These are phyloP conservation scores for Tremella fuciformis DNA, from an alignment of 768 basidiomycete genomes.

Conservation along the genomic window DNA sequence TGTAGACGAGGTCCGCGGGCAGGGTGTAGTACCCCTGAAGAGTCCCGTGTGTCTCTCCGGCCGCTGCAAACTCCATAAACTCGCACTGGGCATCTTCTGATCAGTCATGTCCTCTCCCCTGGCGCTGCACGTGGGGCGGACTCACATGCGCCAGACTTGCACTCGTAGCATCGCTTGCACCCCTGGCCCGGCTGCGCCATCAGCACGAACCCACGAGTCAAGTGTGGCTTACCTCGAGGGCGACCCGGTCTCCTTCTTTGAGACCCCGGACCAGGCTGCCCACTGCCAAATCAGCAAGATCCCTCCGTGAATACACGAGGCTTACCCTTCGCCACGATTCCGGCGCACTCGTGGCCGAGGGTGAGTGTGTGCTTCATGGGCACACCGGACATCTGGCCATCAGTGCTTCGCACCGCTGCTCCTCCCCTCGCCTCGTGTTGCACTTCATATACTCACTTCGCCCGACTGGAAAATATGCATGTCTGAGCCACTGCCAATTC, in stretches of 20 bases:
- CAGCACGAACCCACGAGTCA: background rate
- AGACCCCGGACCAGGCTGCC: conserved; percentile 47
- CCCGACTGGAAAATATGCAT: conserved; percentile 29
- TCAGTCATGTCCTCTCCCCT: background rate
- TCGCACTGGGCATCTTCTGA: conserved; percentile 66
- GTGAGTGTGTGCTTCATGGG: conserved; percentile 54
- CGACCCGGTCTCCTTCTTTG: conserved; percentile 79
- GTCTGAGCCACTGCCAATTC: conserved; percentile 25
- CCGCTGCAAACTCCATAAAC: conserved; percentile 84
- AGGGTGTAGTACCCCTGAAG: conserved; percentile 79
- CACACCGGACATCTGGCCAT: conserved; percentile 84
- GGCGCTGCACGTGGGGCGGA: background rate
- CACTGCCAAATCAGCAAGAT: background rate
- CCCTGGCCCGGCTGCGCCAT: conserved; percentile 64
- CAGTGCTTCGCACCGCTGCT: conserved; percentile 42
- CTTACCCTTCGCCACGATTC: conserved; percentile 10
- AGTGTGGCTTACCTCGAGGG: conserved; percentile 60
- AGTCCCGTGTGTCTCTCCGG: conserved; percentile 80
- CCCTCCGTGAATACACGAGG: background rate
- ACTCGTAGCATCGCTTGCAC: conserved; percentile 72
- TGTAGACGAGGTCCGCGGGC: conserved; percentile 67
- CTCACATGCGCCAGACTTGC: conserved; percentile 75
- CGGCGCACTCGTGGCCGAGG: conserved; percentile 24
- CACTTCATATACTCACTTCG: conserved; percentile 22
- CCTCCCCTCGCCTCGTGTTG: conserved; percentile 21